Percentiles rank a stretch among this genome's conserved stretches.
These are phyloP conservation scores for Echium plantagineum DNA, from an alignment of 257 asterid genomes.

Conservation along the genomic window DNA sequence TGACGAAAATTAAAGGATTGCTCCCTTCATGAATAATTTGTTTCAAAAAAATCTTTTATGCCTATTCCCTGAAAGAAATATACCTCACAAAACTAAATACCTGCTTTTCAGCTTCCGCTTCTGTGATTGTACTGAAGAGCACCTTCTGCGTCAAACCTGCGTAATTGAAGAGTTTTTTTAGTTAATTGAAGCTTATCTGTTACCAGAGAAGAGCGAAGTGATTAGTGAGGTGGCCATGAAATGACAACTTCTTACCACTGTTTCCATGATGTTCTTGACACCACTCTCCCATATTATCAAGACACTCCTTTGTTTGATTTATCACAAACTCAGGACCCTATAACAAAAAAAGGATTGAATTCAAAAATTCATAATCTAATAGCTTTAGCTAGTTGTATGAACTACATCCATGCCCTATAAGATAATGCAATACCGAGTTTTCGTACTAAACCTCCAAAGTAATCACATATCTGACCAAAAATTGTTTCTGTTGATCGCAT, in stretches of 20 bases:
- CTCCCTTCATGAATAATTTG: background rate
- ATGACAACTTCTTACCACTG: conserved; percentile 51
- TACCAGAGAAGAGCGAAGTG: background rate
- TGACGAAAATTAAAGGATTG: background rate
- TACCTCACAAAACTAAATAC: conserved; percentile 20
- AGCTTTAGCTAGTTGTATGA: background rate
- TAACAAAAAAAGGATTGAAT: conserved; percentile 7
- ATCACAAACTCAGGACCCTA: conserved; percentile 95
- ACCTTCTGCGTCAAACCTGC: conserved; percentile 84
- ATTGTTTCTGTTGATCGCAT: background rate
- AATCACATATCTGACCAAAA: background rate
- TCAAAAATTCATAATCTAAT: background rate
- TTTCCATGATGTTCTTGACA: conserved; percentile 82
- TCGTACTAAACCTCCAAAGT: background rate
- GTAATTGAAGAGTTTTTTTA: conserved; percentile 1
- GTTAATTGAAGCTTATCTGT: background rate
- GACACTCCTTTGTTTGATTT: conserved; percentile 68
- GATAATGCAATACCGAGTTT: background rate
- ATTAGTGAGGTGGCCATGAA: background rate
- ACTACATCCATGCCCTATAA: background rate
- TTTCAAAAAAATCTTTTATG: conserved; percentile 5
- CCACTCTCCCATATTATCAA: conserved; percentile 94
- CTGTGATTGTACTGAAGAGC: conserved; percentile 63
- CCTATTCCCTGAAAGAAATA: background rate
- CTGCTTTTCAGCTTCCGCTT: conserved; percentile 84